Conservation (phyloP, 495 filamentous ascomycete genomes). For the Beverwykella pulmonaria region DNA sequence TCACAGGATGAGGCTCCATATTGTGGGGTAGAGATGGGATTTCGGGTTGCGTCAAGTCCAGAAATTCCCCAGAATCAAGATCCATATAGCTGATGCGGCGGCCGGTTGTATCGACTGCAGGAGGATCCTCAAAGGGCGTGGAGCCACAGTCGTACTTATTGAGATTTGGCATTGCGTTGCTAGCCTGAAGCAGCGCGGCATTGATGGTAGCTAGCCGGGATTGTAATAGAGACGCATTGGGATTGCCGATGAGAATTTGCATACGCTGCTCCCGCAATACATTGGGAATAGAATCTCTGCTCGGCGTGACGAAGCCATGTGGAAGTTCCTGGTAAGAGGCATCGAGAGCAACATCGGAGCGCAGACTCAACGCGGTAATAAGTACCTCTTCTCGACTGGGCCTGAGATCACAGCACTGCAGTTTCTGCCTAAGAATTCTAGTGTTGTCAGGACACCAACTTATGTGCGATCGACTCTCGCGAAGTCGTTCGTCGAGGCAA, state of each 20-base stretch:
- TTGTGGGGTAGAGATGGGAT: conserved; percentile 14
- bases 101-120: conserved; percentile 2
- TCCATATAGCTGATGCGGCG: conserved; percentile 38
- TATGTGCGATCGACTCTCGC: conserved; percentile 30
- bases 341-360: conserved; percentile 24
- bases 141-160: neutral
- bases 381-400: conserved; percentile 30
- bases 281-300: conserved; percentile 29
- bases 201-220: conserved; percentile 24
- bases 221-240: conserved; percentile 7
- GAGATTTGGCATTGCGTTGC: neutral
- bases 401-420: conserved; percentile 35
- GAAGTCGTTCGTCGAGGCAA: conserved; percentile 20
- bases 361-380: conserved; percentile 30
- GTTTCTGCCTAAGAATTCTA: conserved; percentile 32
- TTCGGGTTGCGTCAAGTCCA: conserved; percentile 10
- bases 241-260: conserved; percentile 29
- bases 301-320: conserved; percentile 31
- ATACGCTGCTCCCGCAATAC: conserved; percentile 23
- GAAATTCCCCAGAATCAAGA: conserved; percentile 24
- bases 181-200: conserved; percentile 16
- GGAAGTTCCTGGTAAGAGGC: conserved; percentile 13
- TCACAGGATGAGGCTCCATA: conserved; percentile 2
- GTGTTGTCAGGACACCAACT: conserved; percentile 35
- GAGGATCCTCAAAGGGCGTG: conserved; percentile 11